Evolutionary conservation across 139 green algal genomes (phyloP).

Genomic region (Asterochloris erici): DNA sequence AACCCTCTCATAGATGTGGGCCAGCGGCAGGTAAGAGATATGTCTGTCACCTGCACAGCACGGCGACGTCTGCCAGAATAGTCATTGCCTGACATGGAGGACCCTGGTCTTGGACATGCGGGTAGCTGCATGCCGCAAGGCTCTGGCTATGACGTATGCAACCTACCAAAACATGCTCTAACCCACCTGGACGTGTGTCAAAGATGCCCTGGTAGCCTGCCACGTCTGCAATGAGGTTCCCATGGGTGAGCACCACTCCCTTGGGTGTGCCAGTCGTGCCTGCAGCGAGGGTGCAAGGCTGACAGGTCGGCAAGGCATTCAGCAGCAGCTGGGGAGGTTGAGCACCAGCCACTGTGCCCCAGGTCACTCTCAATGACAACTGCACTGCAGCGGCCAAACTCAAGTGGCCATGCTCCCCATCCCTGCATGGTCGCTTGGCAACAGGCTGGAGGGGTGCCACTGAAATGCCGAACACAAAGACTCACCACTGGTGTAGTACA

Average conservation of each 20-base stretch:
- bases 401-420: not conserved
- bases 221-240: constrained; percentile 71
- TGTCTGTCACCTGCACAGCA: constrained; percentile 55
- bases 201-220: constrained; percentile 31
- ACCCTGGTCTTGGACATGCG: not conserved
- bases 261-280: constrained; percentile 76
- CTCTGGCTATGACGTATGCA: not conserved
- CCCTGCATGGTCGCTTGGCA: no score
- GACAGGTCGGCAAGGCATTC: no score
- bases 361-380: not conserved
- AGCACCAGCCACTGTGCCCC: not conserved
- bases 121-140: no score
- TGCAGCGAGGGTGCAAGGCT: no score
- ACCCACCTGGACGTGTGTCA: no score
- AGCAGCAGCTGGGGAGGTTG: not conserved
- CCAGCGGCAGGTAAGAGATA: constrained; percentile 90
- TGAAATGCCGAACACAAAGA: no score
- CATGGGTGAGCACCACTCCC: constrained; percentile 81
- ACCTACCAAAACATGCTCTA: no score
- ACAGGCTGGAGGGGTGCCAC: no score
- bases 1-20: constrained; percentile 93
- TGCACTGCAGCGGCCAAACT: not conserved
- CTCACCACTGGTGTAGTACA: constrained; percentile 95
- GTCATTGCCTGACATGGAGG: not conserved
- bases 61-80: not conserved